These are phyloP conservation scores for Pythium biforme DNA, from an alignment of 352 stramenopile species.

Conservation along the genomic window DNA sequence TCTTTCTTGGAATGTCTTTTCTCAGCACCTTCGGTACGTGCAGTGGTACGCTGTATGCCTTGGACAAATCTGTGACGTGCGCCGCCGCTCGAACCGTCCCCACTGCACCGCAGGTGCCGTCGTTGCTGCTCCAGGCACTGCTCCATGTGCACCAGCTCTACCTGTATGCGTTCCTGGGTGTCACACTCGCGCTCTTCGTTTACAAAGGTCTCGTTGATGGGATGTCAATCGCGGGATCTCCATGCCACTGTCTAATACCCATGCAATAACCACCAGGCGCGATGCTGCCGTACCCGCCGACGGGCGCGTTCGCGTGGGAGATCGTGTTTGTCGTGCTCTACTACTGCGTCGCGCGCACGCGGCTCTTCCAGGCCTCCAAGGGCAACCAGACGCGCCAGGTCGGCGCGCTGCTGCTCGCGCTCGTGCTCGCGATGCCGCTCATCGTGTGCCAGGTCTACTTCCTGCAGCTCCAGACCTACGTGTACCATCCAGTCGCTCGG, in stretches of 20 bases:
- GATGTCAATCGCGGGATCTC: too few species aligned
- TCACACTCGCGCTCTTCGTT: conserved; percentile 50
- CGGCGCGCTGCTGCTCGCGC: conserved; percentile 49
- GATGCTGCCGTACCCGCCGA: conserved; percentile 50
- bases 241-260: conserved; percentile 7
- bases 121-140: conserved; percentile 62
- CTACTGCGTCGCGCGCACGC: conserved; percentile 46
- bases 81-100: not conserved
- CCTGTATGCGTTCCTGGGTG: conserved; percentile 53
- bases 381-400: conserved; percentile 78
- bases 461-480: conserved; percentile 75
- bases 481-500: conserved; percentile 32
- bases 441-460: conserved; percentile 76
- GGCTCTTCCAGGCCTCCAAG: conserved; percentile 82
- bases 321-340: conserved; percentile 67
- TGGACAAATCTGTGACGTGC: conserved; percentile 1
- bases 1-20: too few species aligned
- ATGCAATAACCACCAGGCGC: conserved; percentile 26
- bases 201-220: conserved; percentile 57
- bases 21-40: conserved; percentile 1
- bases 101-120: conserved; percentile 53
- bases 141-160: conserved; percentile 73
- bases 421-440: conserved; percentile 49
- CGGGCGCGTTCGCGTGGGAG: conserved; percentile 53
- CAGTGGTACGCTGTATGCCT: too few species aligned